phyloP scores from a whole-genome alignment of 306 rosid genomes.

The Lotus japonicus region DNA sequence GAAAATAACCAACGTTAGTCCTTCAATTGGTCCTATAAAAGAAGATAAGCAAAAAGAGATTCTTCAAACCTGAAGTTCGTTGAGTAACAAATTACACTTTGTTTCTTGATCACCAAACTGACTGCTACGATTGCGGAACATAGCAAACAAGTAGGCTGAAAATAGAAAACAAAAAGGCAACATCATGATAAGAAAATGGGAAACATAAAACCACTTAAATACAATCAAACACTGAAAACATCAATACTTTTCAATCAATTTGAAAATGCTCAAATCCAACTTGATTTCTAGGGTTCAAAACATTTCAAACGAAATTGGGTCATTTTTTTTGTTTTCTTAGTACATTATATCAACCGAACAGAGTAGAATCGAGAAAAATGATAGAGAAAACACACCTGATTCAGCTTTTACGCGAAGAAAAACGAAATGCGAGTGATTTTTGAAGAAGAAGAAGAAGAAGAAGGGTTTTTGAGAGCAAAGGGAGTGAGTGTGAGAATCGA shows the following conservation, averaged over 20 bases:
- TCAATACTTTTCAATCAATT: neutral
- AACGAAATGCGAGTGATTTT: no score
- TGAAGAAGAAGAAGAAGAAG: no score
- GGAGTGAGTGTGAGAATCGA: slow-evolving; percentile 4
- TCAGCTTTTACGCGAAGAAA: neutral
- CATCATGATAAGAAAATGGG: neutral
- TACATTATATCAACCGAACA: neutral
- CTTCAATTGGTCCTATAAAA: neutral
- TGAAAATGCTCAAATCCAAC: neutral
- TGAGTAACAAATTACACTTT: slow-evolving; percentile 39
- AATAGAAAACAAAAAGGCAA: neutral
- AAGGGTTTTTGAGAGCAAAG: no score
- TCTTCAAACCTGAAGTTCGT: slow-evolving; percentile 64
- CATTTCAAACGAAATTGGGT: neutral
- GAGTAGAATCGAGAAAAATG: neutral
- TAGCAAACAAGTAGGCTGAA: slow-evolving; percentile 32
- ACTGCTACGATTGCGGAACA: slow-evolving; percentile 36
- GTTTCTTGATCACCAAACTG: slow-evolving; percentile 43
- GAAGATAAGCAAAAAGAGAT: neutral
- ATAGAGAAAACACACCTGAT: slow-evolving; percentile 16
- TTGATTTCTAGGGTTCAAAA: neutral
- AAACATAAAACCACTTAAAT: neutral
- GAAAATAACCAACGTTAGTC: neutral
- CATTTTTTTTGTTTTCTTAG: neutral
- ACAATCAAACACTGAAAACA: no score